These are phyloP conservation scores for Udeniomyces megalosporus DNA, from an alignment of 768 basidiomycete genomes.

Conservation along the genomic window DNA sequence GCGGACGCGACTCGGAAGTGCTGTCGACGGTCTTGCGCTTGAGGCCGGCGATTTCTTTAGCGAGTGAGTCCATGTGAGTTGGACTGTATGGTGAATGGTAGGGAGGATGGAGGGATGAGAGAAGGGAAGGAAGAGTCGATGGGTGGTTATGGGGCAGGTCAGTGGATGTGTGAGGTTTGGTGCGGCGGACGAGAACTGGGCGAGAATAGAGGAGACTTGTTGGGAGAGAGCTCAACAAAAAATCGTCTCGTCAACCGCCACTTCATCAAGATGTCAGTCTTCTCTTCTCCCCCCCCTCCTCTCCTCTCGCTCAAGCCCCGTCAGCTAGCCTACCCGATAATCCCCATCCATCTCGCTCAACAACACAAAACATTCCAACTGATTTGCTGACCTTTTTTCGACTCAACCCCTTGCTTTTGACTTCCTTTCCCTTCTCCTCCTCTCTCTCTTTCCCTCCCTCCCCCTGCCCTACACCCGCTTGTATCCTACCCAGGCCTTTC, in stretches of 20 bases:
- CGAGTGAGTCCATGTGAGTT: constrained; percentile 10
- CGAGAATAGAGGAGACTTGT: background rate
- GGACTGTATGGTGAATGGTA: too few relatives aligned
- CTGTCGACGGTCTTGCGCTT: constrained; percentile 10
- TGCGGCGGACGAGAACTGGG: background rate
- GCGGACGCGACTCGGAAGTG: constrained; percentile 25
- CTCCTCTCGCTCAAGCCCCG: background rate
- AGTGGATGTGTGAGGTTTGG: background rate
- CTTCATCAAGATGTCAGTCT: background rate
- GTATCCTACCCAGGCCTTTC: too few relatives aligned
- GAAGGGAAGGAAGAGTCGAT: background rate
- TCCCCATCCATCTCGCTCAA: constrained; percentile 3
- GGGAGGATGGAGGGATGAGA: background rate
- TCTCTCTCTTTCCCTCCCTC: background rate
- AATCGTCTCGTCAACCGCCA: background rate
- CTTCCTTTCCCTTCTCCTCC: background rate
- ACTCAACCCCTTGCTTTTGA: background rate
- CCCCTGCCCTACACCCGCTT: background rate
- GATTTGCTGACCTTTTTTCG: too few relatives aligned
- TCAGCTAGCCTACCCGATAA: constrained; percentile 9
- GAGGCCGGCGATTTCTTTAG: constrained; percentile 13
- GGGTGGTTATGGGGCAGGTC: background rate
- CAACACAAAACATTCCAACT: too few relatives aligned
- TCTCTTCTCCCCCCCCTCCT: background rate
- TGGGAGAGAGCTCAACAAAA: background rate